Conservation (phyloP, 768 basidiomycete genomes). For the Hericium coralloides region DNA sequence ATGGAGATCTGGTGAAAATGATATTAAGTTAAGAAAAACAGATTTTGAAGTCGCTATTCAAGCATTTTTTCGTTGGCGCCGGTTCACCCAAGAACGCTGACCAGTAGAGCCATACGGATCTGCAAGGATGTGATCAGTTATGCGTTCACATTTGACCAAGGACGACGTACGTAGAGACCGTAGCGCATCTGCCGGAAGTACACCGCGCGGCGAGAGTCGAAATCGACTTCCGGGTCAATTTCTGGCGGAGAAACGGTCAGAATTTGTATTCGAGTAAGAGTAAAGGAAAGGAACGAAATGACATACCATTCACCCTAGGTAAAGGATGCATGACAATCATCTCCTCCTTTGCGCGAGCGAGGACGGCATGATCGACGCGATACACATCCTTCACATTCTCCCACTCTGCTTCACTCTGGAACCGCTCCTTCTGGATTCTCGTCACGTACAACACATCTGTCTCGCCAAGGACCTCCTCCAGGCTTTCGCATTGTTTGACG, state of each 20-base stretch:
- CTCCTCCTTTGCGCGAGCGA: constrained; percentile 88
- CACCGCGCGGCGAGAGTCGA: constrained; percentile 85
- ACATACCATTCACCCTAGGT: constrained; percentile 78
- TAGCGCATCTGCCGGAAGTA: constrained; percentile 99
- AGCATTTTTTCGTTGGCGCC: not conserved
- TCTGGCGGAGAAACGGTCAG: constrained; percentile 40
- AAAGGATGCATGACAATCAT: constrained; percentile 99
- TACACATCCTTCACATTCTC: constrained; percentile 86
- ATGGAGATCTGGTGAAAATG: not conserved
- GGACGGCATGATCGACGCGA: constrained; percentile 86
- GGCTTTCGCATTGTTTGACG: constrained; percentile 74
- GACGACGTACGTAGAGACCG: constrained; percentile 79
- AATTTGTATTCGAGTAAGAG: not conserved
- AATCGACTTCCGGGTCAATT: constrained; percentile 98
- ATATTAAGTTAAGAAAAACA: not conserved
- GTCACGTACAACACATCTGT: constrained; percentile 98
- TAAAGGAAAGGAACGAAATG: not conserved
- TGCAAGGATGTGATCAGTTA: constrained; percentile 13
- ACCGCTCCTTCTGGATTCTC: constrained; percentile 91
- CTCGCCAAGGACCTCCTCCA: constrained; percentile 85
- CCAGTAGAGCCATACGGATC: constrained; percentile 47
- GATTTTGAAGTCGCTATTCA: not conserved
- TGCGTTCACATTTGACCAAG: not conserved
- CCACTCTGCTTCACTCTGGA: constrained; percentile 77
- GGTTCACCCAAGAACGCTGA: constrained; percentile 27